Percentiles rank a stretch among this genome's conserved stretches.
Evolutionary conservation across 768 basidiomycete genomes (phyloP).

Genomic region (Lentinula edodes): DNA sequence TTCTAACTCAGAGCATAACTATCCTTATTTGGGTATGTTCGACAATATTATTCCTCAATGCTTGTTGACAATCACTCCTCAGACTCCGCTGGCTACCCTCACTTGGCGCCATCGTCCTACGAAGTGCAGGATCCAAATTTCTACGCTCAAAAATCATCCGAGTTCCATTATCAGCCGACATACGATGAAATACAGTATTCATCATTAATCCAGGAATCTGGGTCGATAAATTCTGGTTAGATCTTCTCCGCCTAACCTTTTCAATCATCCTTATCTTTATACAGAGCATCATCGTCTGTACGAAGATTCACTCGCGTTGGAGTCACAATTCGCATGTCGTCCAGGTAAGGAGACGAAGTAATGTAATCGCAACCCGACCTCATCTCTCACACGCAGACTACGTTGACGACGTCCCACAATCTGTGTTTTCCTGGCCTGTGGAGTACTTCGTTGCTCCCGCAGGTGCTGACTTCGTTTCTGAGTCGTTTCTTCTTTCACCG

Average conservation of each 20-base stretch:
- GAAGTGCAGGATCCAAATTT: neutral
- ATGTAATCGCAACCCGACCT: neutral
- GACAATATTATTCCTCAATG: neutral
- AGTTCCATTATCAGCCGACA: neutral
- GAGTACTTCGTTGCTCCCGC: neutral
- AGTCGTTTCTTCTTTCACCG: neutral
- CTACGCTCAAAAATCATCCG: neutral
- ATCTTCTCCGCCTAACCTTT: neutral
- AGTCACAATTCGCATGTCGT: neutral
- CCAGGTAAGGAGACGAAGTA: neutral
- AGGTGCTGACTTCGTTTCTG: neutral
- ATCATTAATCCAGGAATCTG: neutral
- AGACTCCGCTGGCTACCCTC: neutral
- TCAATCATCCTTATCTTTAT: neutral
- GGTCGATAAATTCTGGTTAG: neutral
- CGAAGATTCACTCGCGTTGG: neutral
- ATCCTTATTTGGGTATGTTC: neutral
- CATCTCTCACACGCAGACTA: neutral
- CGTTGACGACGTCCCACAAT: neutral
- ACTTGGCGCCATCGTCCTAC: neutral
- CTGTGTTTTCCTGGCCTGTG: slow-evolving; percentile 1
- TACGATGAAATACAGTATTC: neutral
- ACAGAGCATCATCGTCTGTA: neutral
- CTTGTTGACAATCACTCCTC: neutral
- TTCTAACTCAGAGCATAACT: neutral